A percentile compares a stretch with the other conserved stretches of the same genome.
Conservation (phyloP, 495 filamentous ascomycete genomes). For the Tuber umbilicatum region DNA sequence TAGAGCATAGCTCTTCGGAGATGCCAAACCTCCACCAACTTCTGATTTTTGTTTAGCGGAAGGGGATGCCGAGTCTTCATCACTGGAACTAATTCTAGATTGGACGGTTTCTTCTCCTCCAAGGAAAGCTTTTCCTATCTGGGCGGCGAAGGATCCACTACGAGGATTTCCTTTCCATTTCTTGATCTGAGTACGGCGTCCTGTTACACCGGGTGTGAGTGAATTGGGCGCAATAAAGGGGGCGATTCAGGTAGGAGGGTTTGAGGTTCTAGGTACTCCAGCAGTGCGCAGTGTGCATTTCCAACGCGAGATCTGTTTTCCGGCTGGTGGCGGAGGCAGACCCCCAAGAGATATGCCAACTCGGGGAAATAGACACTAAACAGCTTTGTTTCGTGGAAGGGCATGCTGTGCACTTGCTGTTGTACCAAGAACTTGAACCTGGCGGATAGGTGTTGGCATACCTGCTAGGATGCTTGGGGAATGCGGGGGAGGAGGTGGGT, state of each 20-base stretch:
- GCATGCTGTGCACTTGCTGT: neutral
- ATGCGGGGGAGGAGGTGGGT: neutral
- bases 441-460: neutral
- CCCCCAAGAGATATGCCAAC: too few species aligned
- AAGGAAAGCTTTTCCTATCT: neutral
- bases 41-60: neutral
- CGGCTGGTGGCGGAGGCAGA: neutral
- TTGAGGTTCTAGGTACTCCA: neutral
- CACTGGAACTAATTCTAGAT: neutral
- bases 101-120: neutral
- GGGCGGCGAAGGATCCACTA: neutral
- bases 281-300: neutral
- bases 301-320: neutral
- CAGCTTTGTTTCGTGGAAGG: neutral
- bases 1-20: neutral
- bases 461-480: neutral
- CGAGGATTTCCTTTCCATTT: neutral
- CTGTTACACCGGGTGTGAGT: neutral
- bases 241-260: neutral
- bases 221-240: neutral
- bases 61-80: neutral
- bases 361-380: neutral
- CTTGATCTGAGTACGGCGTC: neutral
- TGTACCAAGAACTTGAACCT: neutral
- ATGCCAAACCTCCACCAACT: neutral